phyloP scores from a whole-genome alignment of 2,329 filamentous ascomycete genomes.

The Apiospora kogelbergensis region DNA sequence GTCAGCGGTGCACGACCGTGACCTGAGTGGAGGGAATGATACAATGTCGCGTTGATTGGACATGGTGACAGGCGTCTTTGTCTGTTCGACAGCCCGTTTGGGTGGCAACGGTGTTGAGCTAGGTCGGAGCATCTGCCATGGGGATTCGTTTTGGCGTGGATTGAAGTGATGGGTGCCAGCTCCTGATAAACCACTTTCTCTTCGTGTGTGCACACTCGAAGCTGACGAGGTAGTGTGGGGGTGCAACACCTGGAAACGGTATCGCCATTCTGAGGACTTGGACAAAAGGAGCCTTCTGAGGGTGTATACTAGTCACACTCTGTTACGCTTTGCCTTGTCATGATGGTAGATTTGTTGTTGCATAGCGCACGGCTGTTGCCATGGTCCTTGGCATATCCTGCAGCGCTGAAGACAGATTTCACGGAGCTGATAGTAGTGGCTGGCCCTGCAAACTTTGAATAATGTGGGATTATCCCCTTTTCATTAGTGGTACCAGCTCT shows the following conservation, averaged over 20 bases:
- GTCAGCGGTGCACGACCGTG: constrained; percentile 26
- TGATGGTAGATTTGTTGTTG: constrained; percentile 23
- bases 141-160: too few species aligned
- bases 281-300: constrained; percentile 12
- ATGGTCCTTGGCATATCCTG: neutral
- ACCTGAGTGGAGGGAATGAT: constrained; percentile 27
- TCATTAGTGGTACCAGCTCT: constrained; percentile 21
- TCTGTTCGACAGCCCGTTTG: neutral
- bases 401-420: constrained; percentile 23
- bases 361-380: neutral
- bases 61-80: neutral
- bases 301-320: constrained; percentile 29
- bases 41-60: constrained; percentile 10
- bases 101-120: neutral
- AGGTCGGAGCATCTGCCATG: neutral
- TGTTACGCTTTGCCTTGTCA: constrained; percentile 33
- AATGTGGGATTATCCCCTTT: constrained; percentile 23
- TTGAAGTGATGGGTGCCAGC: neutral
- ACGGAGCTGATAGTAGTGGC: constrained; percentile 30
- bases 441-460: constrained; percentile 25
- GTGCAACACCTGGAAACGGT: constrained; percentile 4
- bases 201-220: neutral
- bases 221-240: neutral
- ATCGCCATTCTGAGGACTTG: neutral
- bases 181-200: neutral